phyloP scores from a whole-genome alignment of 2,329 filamentous ascomycete species.

The Amesomyces nigricolor region DNA sequence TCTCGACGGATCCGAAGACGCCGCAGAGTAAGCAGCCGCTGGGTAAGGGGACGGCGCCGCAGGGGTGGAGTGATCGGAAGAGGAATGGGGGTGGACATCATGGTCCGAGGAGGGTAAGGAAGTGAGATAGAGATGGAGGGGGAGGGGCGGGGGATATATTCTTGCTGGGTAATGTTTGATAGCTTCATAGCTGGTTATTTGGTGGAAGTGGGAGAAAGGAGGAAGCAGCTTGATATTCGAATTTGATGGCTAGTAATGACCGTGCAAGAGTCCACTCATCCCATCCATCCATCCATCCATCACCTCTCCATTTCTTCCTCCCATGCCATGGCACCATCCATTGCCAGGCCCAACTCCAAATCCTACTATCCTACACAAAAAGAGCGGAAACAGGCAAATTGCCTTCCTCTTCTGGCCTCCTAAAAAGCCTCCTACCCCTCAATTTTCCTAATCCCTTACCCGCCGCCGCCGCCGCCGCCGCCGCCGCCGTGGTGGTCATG shows the following conservation, averaged over 20 bases:
- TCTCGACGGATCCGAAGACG: constrained; percentile 30
- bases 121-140: neutral
- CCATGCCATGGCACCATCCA: neutral
- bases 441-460: neutral
- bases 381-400: constrained; percentile 17
- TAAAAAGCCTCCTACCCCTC: neutral
- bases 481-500: constrained; percentile 8
- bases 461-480: neutral
- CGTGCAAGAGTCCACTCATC: neutral
- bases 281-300: neutral
- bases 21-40: constrained; percentile 26
- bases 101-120: neutral
- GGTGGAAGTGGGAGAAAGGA: neutral
- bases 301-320: neutral
- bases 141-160: too few species aligned
- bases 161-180: neutral
- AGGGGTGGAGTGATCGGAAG: constrained; percentile 24
- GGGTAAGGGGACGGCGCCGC: constrained; percentile 30
- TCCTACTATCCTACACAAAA: constrained; percentile 19
- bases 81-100: constrained; percentile 4
- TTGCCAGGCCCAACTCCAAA: neutral
- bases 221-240: neutral
- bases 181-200: neutral
- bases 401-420: constrained; percentile 1
- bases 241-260: constrained; percentile 10